Conservation (phyloP, 768 basidiomycete species). For the Phanerodontia chrysosporium region DNA sequence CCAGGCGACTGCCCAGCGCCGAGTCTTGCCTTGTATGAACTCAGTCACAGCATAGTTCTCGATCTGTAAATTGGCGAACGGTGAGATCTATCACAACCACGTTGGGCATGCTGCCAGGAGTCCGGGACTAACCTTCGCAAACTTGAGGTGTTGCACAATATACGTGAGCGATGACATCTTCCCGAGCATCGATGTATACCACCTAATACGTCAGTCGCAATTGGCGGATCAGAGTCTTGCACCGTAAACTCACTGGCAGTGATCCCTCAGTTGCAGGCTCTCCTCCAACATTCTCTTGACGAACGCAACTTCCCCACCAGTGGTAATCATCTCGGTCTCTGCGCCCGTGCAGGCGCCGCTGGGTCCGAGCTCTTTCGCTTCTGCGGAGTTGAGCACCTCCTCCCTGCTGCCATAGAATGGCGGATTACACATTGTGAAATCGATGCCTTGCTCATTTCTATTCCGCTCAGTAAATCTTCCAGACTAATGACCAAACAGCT, state of each 20-base stretch:
- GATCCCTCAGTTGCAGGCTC: slow-evolving; percentile 44
- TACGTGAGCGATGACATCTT: slow-evolving; percentile 70
- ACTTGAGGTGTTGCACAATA: slow-evolving; percentile 53
- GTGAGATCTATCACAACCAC: not conserved
- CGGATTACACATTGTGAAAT: slow-evolving; percentile 94
- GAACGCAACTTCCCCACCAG: slow-evolving; percentile 82
- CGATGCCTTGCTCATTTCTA: slow-evolving; percentile 14
- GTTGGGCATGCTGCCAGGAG: not conserved
- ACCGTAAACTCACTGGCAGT: slow-evolving; percentile 50
- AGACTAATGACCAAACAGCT: not conserved
- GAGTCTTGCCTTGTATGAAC: slow-evolving; percentile 81
- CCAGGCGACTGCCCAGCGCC: slow-evolving; percentile 93
- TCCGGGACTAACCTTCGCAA: slow-evolving; percentile 34
- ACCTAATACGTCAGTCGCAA: slow-evolving; percentile 39
- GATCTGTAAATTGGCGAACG: slow-evolving; percentile 43
- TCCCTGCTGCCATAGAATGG: slow-evolving; percentile 83
- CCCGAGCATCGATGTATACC: slow-evolving; percentile 94
- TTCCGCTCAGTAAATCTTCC: too few species aligned
- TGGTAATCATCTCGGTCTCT: slow-evolving; percentile 82
- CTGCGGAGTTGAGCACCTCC: slow-evolving; percentile 59
- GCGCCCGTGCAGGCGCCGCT: slow-evolving; percentile 87
- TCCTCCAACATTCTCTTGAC: slow-evolving; percentile 75
- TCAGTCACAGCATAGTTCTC: slow-evolving; percentile 84
- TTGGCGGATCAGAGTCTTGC: not conserved
- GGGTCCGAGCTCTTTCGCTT: slow-evolving; percentile 61